Conservation (phyloP, 1,284 basidiomycete genomes). For the Ustilago tritici region DNA sequence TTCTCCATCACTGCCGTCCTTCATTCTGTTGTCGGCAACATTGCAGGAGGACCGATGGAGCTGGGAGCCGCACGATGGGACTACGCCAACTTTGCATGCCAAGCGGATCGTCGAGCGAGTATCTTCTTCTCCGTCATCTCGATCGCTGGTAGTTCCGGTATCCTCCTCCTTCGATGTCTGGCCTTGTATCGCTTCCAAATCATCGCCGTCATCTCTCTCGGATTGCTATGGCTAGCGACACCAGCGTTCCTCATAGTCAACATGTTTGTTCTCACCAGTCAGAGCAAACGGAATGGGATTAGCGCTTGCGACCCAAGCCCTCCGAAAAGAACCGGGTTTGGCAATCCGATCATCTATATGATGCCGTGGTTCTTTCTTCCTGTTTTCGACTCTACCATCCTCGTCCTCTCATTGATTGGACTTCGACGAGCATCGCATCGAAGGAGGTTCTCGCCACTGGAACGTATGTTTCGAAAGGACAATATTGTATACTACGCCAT, state of each 20-base stretch:
- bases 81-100: conserved; percentile 47
- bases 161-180: conserved; percentile 45
- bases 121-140: conserved; percentile 45
- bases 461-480: conserved; percentile 52
- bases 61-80: conserved; percentile 38
- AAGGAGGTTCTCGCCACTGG: conserved; percentile 39
- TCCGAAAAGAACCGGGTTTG: conserved; percentile 6
- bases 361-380: conserved; percentile 55
- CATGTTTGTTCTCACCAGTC: conserved; percentile 33
- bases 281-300: conserved; percentile 46
- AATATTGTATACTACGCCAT: conserved; percentile 53
- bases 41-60: conserved; percentile 32
- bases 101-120: conserved; percentile 36
- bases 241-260: conserved; percentile 47
- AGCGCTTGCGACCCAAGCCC: conserved; percentile 45
- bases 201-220: conserved; percentile 32
- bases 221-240: conserved; percentile 44
- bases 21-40: conserved; percentile 38
- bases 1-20: conserved; percentile 39
- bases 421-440: conserved; percentile 41
- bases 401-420: conserved; percentile 43
- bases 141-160: conserved; percentile 49
- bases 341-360: conserved; percentile 37
- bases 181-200: conserved; percentile 49
- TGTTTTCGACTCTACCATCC: conserved; percentile 49